Conservation (phyloP, 352 stramenopile genomes). For the Globisporangium solare region DNA sequence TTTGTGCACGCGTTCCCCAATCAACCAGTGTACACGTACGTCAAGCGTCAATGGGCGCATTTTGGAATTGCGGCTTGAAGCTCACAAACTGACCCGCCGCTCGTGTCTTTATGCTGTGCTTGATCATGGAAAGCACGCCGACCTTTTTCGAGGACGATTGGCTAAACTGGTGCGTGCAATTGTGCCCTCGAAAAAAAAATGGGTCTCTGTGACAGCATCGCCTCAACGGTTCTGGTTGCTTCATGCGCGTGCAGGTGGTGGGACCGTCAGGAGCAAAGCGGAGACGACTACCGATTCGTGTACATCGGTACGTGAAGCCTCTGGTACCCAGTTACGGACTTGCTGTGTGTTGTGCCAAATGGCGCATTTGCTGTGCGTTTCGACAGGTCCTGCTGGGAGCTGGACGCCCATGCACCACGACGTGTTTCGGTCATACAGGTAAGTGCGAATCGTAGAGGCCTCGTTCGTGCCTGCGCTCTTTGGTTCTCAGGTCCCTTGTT, state of each 20-base stretch:
- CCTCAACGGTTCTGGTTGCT: too few species aligned
- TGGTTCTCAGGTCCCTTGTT: too few species aligned
- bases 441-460: background rate
- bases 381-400: slow-evolving; percentile 76
- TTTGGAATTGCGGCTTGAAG: too few species aligned
- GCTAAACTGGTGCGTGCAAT: slow-evolving; percentile 77
- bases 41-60: background rate
- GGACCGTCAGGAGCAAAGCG: slow-evolving; percentile 54
- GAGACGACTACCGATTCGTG: slow-evolving; percentile 95
- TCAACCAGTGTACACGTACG: slow-evolving; percentile 50
- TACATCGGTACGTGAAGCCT: slow-evolving; percentile 80
- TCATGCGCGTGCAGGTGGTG: slow-evolving; percentile 47
- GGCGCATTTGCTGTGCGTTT: background rate
- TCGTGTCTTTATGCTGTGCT: slow-evolving; percentile 15
- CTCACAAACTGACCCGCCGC: too few species aligned
- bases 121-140: slow-evolving; percentile 58
- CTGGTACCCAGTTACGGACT: background rate
- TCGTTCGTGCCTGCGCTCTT: too few species aligned
- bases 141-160: slow-evolving; percentile 89
- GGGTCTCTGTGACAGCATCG: too few species aligned
- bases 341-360: background rate
- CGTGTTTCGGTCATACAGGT: slow-evolving; percentile 95
- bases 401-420: slow-evolving; percentile 94
- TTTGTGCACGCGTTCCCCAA: slow-evolving; percentile 58
- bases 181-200: too few species aligned